Percentiles rank a stretch among this genome's conserved stretches.
phyloP scores from a whole-genome alignment of 1,139 yeast species.

The Pneumocystis canis region DNA sequence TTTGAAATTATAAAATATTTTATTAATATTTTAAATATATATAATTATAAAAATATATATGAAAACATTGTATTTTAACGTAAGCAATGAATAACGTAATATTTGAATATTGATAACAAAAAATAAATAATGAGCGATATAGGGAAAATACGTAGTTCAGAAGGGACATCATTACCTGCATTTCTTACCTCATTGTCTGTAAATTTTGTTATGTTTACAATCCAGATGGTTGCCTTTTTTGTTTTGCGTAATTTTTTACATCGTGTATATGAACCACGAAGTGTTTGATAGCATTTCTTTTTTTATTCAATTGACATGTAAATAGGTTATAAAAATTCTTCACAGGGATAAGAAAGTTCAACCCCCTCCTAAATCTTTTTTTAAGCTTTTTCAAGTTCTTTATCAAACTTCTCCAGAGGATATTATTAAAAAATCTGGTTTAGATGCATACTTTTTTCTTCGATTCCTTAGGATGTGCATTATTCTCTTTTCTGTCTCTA shows the following conservation, averaged over 20 bases:
- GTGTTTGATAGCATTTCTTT: background rate
- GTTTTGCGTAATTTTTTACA: background rate
- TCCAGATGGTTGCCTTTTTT: background rate
- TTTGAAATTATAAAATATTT: background rate
- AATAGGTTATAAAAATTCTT: background rate
- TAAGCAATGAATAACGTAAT: background rate
- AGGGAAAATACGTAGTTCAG: background rate
- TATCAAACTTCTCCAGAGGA: slow-evolving; percentile 36
- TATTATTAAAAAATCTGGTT: slow-evolving; percentile 61
- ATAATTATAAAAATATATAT: background rate
- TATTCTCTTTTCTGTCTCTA: slow-evolving; percentile 45
- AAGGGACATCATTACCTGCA: slow-evolving; percentile 1
- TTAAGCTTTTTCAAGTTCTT: background rate
- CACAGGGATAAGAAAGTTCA: background rate
- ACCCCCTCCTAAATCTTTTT: background rate
- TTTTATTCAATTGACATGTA: background rate
- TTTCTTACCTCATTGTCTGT: background rate
- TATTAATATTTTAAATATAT: background rate
- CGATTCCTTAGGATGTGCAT: slow-evolving; percentile 58
- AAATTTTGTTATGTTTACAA: background rate
- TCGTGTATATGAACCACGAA: slow-evolving; percentile 2
- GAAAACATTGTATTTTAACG: background rate
- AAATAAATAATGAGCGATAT: background rate
- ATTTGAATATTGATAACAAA: background rate
- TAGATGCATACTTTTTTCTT: slow-evolving; percentile 68